Percentiles rank a stretch among this genome's conserved stretches.
phyloP scores from a whole-genome alignment of 2,329 filamentous ascomycete genomes.

The Pseudopithomyces maydicus region DNA sequence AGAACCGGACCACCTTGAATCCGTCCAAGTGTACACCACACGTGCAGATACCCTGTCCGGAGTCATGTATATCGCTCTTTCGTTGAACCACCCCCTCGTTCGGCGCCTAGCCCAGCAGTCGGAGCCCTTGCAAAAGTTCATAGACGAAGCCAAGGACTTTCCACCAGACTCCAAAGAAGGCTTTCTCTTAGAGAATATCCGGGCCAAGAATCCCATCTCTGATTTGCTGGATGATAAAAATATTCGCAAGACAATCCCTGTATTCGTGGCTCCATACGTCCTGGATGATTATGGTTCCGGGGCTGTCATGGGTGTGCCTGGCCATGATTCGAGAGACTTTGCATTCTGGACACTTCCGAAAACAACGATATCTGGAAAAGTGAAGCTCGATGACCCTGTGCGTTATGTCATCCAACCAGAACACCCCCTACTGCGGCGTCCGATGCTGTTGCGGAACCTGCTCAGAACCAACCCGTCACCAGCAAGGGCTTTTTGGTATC shows the following conservation, averaged over 20 bases:
- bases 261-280: constrained; percentile 85
- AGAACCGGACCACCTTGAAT: constrained; percentile 46
- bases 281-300: constrained; percentile 84
- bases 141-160: constrained; percentile 62
- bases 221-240: constrained; percentile 56
- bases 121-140: constrained; percentile 67
- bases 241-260: constrained; percentile 65
- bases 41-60: constrained; percentile 86
- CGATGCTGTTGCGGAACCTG: background rate
- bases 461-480: constrained; percentile 59
- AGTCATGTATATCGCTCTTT: constrained; percentile 82
- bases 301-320: constrained; percentile 90
- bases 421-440: constrained; percentile 10
- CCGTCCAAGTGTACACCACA: constrained; percentile 80
- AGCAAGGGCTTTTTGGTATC: constrained; percentile 71
- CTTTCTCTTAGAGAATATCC: constrained; percentile 62
- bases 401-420: constrained; percentile 57
- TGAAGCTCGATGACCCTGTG: constrained; percentile 57
- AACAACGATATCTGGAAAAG: constrained; percentile 24
- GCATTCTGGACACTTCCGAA: constrained; percentile 79
- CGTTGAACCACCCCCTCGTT: constrained; percentile 74
- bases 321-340: constrained; percentile 78
- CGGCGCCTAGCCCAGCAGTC: constrained; percentile 64
- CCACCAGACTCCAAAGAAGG: constrained; percentile 64
- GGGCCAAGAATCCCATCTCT: constrained; percentile 49